These are phyloP conservation scores for Cucurbita moschata DNA, from an alignment of 306 rosid genomes.

Conservation along the genomic window DNA sequence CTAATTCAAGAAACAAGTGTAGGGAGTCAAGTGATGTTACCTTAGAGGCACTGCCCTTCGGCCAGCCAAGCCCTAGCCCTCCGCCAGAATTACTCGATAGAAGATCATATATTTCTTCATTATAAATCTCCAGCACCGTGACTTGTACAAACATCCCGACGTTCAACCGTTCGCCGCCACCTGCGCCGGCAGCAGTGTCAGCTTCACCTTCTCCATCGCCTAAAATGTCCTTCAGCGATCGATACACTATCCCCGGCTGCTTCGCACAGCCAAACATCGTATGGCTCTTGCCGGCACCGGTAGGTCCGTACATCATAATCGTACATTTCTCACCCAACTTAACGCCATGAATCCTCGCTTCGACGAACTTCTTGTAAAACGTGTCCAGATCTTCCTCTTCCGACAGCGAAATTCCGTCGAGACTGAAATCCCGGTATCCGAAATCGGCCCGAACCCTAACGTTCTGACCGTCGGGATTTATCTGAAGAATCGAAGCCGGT, in stretches of 20 bases:
- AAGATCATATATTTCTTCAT: conserved; percentile 90
- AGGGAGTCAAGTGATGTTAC: conserved; percentile 18
- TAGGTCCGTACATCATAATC: conserved; percentile 95
- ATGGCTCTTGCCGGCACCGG: conserved; percentile 96
- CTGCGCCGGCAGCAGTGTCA: background rate
- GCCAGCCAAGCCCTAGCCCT: conserved; percentile 76
- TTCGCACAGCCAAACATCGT: conserved; percentile 85
- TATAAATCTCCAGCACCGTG: conserved; percentile 84
- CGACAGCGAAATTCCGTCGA: conserved; percentile 81
- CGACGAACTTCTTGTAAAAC: conserved; percentile 60
- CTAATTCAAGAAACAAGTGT: background rate
- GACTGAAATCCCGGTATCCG: conserved; percentile 85
- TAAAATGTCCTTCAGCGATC: conserved; percentile 73
- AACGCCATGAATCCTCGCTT: conserved; percentile 65
- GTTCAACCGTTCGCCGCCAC: conserved; percentile 13
- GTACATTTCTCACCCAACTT: conserved; percentile 84
- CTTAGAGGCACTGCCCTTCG: conserved; percentile 71
- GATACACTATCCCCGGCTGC: conserved; percentile 83
- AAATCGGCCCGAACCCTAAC: conserved; percentile 77
- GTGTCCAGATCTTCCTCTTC: conserved; percentile 64
- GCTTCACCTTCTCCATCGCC: conserved; percentile 32
- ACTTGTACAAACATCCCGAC: conserved; percentile 79
- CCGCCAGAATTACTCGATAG: conserved; percentile 52
- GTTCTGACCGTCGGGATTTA: conserved; percentile 31
- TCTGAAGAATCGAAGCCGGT: conserved; percentile 42